Conservation (phyloP, 2,329 filamentous ascomycete genomes). For the Aulographum hederae region DNA sequence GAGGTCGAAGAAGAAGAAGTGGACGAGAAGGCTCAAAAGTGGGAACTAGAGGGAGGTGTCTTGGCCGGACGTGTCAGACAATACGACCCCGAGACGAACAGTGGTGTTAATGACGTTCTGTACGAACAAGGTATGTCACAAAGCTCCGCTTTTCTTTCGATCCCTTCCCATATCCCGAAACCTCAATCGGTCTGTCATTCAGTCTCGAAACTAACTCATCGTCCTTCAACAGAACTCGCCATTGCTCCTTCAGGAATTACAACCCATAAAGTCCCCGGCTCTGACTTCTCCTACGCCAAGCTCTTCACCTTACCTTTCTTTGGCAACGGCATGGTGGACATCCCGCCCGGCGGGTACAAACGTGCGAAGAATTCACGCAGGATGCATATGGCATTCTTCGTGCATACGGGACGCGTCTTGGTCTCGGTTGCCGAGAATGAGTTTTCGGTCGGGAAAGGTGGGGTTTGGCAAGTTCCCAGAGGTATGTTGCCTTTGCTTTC, state of each 20-base stretch:
- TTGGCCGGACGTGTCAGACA: constrained; percentile 44
- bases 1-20: constrained; percentile 34
- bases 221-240: constrained; percentile 36
- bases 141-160: constrained; percentile 1
- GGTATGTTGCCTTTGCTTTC: constrained; percentile 38
- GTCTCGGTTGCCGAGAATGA: constrained; percentile 57
- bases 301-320: constrained; percentile 72
- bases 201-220: too few relatives aligned
- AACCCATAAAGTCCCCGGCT: constrained; percentile 39
- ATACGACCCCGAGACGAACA: constrained; percentile 43
- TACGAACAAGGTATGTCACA: constrained; percentile 20
- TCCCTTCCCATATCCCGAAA: not conserved
- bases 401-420: constrained; percentile 63
- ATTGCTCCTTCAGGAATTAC: constrained; percentile 39
- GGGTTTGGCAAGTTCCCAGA: constrained; percentile 87
- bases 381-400: constrained; percentile 96
- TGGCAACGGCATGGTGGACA: constrained; percentile 74
- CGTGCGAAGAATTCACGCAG: constrained; percentile 78
- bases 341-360: constrained; percentile 71
- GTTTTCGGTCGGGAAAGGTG: constrained; percentile 74
- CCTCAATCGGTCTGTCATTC: too few relatives aligned
- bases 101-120: constrained; percentile 33
- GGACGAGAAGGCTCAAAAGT: constrained; percentile 37
- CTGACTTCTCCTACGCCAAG: constrained; percentile 77
- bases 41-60: constrained; percentile 50